A percentile compares a stretch with the other conserved stretches of the same genome.
These are phyloP conservation scores for Lasiodiplodia theobromae DNA, from an alignment of 2,329 filamentous ascomycete genomes.

Conservation along the genomic window DNA sequence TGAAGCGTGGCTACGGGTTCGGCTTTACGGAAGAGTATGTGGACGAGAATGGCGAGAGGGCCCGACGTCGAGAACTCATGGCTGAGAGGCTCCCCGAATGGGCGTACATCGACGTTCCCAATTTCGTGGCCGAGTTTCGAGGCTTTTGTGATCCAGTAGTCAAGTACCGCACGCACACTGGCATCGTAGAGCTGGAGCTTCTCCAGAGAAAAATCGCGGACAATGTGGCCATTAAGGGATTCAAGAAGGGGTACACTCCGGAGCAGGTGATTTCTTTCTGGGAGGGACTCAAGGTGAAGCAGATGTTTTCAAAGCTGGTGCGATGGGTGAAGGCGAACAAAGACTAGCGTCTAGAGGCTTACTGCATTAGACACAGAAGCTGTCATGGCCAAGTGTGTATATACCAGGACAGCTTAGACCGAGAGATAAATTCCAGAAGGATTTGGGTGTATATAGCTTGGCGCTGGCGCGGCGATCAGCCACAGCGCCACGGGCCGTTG, in stretches of 20 bases:
- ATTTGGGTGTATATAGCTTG: not conserved
- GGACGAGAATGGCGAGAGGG: not conserved
- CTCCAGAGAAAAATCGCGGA: not conserved
- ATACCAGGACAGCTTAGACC: not conserved
- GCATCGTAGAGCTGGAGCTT: conserved; percentile 9
- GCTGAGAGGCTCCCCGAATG: not conserved
- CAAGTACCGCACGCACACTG: conserved; percentile 23
- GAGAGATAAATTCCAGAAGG: not conserved
- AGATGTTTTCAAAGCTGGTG: no score
- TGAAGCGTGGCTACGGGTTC: not conserved
- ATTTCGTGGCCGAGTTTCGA: conserved; percentile 17
- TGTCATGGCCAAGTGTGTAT: not conserved
- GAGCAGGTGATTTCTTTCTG: no score
- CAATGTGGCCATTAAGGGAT: not conserved
- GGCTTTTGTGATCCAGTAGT: not conserved
- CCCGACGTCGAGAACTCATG: not conserved
- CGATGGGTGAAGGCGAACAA: no score
- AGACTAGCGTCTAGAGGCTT: not conserved
- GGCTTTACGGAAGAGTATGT: not conserved
- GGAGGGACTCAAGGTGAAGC: no score
- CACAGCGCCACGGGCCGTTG: not conserved
- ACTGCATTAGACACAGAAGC: not conserved
- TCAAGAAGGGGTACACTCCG: not conserved
- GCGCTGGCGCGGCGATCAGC: not conserved
- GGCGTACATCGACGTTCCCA: not conserved